Conservation (phyloP, 257 asterid species). For the Nicotiana obtusifolia region DNA sequence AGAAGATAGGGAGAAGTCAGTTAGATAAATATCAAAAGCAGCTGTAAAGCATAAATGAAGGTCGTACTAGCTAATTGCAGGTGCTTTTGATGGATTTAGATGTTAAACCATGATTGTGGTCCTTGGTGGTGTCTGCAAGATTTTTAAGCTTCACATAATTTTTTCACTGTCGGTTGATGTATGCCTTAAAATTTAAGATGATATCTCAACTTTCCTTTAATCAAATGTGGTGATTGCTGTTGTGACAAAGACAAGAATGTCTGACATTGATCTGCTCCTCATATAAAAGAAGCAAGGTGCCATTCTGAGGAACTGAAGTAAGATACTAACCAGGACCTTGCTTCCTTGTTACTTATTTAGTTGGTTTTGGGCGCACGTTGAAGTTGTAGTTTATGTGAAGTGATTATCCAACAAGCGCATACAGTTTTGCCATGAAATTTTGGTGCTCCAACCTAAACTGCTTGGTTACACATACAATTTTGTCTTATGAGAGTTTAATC, state of each 20-base stretch:
- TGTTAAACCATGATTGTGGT: background rate
- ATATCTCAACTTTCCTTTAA: background rate
- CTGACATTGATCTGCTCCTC: background rate
- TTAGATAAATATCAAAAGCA: background rate
- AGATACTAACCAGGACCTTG: background rate
- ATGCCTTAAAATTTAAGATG: background rate
- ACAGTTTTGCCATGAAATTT: background rate
- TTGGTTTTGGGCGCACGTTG: background rate
- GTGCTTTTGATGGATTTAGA: background rate
- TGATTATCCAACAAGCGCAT: background rate
- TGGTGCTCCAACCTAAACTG: background rate
- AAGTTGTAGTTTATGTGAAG: background rate
- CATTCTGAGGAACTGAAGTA: background rate
- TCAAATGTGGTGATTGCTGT: background rate
- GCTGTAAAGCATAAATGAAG: background rate
- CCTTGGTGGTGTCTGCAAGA: background rate
- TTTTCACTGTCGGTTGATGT: background rate
- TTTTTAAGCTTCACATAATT: background rate
- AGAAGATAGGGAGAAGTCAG: background rate
- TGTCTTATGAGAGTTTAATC: background rate
- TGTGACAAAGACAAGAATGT: background rate
- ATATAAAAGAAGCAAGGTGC: background rate
- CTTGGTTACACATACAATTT: background rate
- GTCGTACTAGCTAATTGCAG: constrained; percentile 2
- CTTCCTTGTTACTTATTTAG: background rate